Conservation (phyloP, 345 rosid species). For the Salix koriyanagi region DNA sequence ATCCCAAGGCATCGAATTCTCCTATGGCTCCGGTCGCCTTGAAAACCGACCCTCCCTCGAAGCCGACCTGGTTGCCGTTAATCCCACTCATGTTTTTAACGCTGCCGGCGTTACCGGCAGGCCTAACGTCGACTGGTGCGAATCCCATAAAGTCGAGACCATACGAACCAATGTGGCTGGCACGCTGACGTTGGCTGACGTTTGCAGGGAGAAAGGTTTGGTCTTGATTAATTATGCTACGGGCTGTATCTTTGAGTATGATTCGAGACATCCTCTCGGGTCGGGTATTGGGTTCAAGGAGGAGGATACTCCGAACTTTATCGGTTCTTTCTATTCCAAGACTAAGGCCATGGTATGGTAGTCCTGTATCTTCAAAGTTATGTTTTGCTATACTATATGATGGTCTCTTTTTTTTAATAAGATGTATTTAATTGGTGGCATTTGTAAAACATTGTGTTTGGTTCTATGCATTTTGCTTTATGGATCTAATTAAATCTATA, state of each 20-base stretch:
- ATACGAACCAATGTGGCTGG: conserved; percentile 81
- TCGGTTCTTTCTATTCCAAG: conserved; percentile 86
- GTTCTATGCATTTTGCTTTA: not conserved
- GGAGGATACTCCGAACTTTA: conserved; percentile 80
- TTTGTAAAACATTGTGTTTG: not conserved
- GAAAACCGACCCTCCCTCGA: conserved; percentile 64
- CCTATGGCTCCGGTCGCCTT: conserved; percentile 80
- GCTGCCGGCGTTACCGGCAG: conserved; percentile 95
- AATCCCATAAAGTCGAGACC: conserved; percentile 88
- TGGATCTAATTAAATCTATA: not conserved
- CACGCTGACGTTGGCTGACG: conserved; percentile 79
- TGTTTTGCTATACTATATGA: not conserved
- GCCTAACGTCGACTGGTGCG: conserved; percentile 97
- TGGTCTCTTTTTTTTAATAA: not conserved
- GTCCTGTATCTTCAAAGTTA: not conserved
- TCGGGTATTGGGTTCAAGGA: conserved; percentile 89
- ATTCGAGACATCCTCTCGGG: conserved; percentile 55
- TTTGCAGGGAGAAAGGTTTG: conserved; percentile 68
- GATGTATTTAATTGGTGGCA: not conserved
- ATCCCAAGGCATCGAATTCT: conserved; percentile 53
- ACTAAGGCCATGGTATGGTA: conserved; percentile 85
- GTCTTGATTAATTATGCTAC: conserved; percentile 76
- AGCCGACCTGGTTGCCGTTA: conserved; percentile 52
- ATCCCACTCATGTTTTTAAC: conserved; percentile 84
- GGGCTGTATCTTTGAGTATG: conserved; percentile 90